Evolutionary conservation across 768 basidiomycete species (phyloP), one percentile per base, ranked within the genome.

Genomic region (Pleurotus citrinopileatus): DNA sequence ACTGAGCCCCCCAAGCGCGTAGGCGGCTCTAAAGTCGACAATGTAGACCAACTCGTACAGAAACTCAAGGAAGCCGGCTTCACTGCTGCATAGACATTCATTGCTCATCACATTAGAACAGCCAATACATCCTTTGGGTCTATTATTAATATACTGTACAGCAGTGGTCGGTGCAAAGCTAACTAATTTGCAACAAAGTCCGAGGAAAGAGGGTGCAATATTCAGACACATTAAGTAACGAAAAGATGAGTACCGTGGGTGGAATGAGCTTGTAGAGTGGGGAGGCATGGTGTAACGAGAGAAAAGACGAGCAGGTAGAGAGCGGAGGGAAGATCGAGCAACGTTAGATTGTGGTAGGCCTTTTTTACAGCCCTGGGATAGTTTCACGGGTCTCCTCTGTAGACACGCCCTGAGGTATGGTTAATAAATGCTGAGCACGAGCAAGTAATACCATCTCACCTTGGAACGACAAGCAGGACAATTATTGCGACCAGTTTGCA

Each of bases 21-120:
- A 32, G 97, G 97, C 10, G 96, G 97, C 23, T 84, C 83, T 40
- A 99, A 97, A 80, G 96, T 59, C 5, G 83, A 79, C 52, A 87
- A 73, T 44, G 95, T 98, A 0, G 96, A 96, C 59, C 91, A 96
- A 69, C 77, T 98, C 5, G 79, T 98, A 3, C 82, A 76, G 20
- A 96, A 89, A 74, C 79, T 99, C 53, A 94, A 91, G 70, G 91
- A 91, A 59, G 93, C 87, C 22, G 96, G 96, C 3, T 70, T 81
- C 56, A 73, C 71, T 3, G 73, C 72, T 4, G 71, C 65, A 25
- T 74, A 62, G 58, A 40, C 38, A 1, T 13, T 6, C 29, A 6
- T 2, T 40, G 38, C 38, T 15, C 17, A 1, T 26, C 3, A 7
- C 6, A 37, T 26, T 46, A 52, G 13, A 53, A 51, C 22, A 25